A percentile compares a stretch with the other conserved stretches of the same genome.
phyloP scores from a whole-genome alignment of 2,329 filamentous ascomycete species.

The Colletotrichum horii region DNA sequence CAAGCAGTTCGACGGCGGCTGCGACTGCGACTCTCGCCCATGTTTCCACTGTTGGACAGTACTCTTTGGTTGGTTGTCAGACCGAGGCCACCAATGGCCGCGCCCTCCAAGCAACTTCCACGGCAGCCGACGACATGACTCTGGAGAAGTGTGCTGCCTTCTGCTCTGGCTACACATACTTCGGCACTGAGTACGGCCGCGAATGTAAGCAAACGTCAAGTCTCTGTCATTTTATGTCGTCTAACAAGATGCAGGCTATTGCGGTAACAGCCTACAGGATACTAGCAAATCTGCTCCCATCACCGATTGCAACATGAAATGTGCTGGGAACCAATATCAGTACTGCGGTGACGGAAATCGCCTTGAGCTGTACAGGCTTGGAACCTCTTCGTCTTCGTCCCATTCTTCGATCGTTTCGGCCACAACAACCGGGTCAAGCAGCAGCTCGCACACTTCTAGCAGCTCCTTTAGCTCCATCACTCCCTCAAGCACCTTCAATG shows the following conservation, averaged over 20 bases:
- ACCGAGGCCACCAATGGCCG: slow-evolving; percentile 40
- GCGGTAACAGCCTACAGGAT: slow-evolving; percentile 38
- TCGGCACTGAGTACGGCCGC: slow-evolving; percentile 41
- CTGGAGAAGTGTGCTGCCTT: slow-evolving; percentile 40
- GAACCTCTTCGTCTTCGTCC: slow-evolving; percentile 8
- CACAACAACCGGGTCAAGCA: background rate
- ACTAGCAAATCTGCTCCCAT: slow-evolving; percentile 35
- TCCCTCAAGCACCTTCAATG: background rate
- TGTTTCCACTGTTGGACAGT: slow-evolving; percentile 36
- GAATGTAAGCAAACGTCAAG: slow-evolving; percentile 32
- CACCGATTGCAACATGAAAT: slow-evolving; percentile 42
- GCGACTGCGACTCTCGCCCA: slow-evolving; percentile 38
- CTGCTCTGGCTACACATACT: slow-evolving; percentile 41
- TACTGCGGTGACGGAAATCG: slow-evolving; percentile 43
- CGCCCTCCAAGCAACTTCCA: slow-evolving; percentile 37
- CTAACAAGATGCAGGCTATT: slow-evolving; percentile 34
- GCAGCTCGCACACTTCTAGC: background rate
- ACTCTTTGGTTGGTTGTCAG: slow-evolving; percentile 43
- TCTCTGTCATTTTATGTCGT: background rate
- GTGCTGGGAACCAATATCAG: slow-evolving; percentile 37
- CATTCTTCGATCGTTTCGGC: background rate
- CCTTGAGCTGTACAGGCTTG: slow-evolving; percentile 39
- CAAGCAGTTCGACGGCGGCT: slow-evolving; percentile 27
- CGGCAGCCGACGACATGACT: slow-evolving; percentile 40
- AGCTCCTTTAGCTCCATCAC: background rate